A percentile compares a stretch with the other conserved stretches of the same genome.
Evolutionary conservation across 176 grass and related monocot species (phyloP).

Genomic region (Oryza brachyantha): DNA sequence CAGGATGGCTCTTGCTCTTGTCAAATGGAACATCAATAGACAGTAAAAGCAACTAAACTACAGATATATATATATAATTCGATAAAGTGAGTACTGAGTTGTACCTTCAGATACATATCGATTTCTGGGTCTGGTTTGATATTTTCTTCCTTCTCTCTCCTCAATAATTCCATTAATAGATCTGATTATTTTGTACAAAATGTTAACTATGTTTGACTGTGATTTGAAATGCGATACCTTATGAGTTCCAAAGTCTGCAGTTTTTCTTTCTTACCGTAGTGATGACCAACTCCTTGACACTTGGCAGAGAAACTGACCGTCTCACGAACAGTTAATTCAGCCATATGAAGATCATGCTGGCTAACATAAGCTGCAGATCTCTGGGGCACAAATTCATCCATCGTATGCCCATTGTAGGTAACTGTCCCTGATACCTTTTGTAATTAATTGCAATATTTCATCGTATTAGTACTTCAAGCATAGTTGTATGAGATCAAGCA

Average conservation of each 20-base stretch:
- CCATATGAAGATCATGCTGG: slow-evolving; percentile 77
- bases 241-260: not conserved
- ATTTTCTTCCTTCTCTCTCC: slow-evolving; percentile 77
- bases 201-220: no score
- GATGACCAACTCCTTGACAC: slow-evolving; percentile 67
- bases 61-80: not conserved
- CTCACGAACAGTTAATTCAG: slow-evolving; percentile 70
- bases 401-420: slow-evolving; percentile 65
- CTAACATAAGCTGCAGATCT: slow-evolving; percentile 73
- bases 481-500: not conserved
- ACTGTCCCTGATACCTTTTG: slow-evolving; percentile 46
- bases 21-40: slow-evolving; percentile 29
- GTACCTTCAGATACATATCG: slow-evolving; percentile 83
- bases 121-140: slow-evolving; percentile 75
- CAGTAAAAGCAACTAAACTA: not conserved
- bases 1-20: slow-evolving; percentile 60
- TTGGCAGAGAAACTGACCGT: slow-evolving; percentile 70
- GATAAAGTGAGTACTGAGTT: not conserved
- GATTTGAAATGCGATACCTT: not conserved
- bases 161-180: slow-evolving; percentile 58
- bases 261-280: slow-evolving; percentile 42
- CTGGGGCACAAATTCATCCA: slow-evolving; percentile 66
- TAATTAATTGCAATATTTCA: not conserved
- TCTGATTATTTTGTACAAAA: slow-evolving; percentile 35
- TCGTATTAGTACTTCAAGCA: not conserved